Conservation (phyloP, 2,329 filamentous ascomycete genomes). For the Paraphaeosphaeria sporulosa region DNA sequence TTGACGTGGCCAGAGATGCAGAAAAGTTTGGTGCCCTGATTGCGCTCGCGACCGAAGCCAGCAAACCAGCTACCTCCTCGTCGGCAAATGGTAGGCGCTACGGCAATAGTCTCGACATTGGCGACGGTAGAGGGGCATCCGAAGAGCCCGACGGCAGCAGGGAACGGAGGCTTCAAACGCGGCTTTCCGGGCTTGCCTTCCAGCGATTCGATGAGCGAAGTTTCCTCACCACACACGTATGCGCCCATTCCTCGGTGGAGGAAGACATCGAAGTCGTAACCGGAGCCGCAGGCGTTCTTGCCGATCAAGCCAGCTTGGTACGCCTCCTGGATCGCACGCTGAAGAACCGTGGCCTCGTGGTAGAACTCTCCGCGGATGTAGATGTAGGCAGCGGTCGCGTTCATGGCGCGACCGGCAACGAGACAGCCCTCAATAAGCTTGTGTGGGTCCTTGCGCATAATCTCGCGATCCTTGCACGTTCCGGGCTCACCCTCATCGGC, state of each 20-base stretch:
- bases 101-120: constrained; percentile 96
- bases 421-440: constrained; percentile 98
- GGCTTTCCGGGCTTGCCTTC: constrained; percentile 99
- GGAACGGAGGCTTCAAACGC: constrained; percentile 97
- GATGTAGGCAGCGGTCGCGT: constrained; percentile 97
- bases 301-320: constrained; percentile 94
- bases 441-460: constrained; percentile 99
- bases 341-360: constrained; percentile 90
- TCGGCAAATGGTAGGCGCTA: constrained; percentile 93
- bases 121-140: constrained; percentile 97
- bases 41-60: constrained; percentile 91
- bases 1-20: constrained; percentile 99
- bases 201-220: constrained; percentile 94
- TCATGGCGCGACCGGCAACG: constrained; percentile 96
- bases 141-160: constrained; percentile 94
- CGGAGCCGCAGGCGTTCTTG: constrained; percentile 96
- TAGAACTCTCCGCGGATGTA: constrained; percentile 99
- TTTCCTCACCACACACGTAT: constrained; percentile 98
- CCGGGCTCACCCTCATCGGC: constrained; percentile 98
- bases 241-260: constrained; percentile 96
- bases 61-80: constrained; percentile 94
- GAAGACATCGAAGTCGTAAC: constrained; percentile 98
- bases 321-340: constrained; percentile 96
- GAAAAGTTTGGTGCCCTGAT: constrained; percentile 96
- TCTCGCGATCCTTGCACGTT: constrained; percentile 99